Conservation (phyloP, 805 yeast species). For the Spathaspora passalidarum region DNA sequence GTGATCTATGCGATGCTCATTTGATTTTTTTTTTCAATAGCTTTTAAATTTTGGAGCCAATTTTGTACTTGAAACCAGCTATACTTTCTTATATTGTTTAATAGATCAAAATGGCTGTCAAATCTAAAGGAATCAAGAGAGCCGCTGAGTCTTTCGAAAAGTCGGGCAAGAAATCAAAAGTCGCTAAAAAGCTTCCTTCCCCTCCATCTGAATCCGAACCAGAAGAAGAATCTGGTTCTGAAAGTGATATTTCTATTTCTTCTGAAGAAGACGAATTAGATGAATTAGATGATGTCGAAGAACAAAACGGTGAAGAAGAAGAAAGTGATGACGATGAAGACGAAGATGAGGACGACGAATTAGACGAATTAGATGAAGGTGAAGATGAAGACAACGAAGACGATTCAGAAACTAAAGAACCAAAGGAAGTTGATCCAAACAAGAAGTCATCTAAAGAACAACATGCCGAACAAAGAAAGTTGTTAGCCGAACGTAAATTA, state of each 20-base stretch:
- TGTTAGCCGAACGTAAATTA: conserved; percentile 78
- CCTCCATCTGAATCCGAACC: conserved; percentile 13
- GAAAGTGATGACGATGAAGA: conserved; percentile 28
- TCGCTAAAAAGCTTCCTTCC: conserved; percentile 24
- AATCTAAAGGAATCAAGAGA: conserved; percentile 32
- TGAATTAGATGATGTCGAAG: conserved; percentile 24
- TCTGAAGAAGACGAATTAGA: conserved; percentile 20
- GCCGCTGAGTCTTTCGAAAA: conserved; percentile 13
- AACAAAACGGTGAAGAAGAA: conserved; percentile 10
- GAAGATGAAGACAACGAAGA: conserved; percentile 21
- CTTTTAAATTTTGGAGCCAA: conserved; percentile 2
- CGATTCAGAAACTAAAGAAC: conserved; percentile 23
- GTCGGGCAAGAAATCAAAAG: conserved; percentile 26
- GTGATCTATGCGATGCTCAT: conserved; percentile 2
- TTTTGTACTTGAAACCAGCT: neutral
- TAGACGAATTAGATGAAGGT: conserved; percentile 16
- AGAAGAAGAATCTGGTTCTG: conserved; percentile 13
- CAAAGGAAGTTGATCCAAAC: conserved; percentile 33
- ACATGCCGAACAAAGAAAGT: conserved; percentile 79
- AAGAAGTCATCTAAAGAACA: conserved; percentile 58
- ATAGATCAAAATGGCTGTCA: conserved; percentile 15
- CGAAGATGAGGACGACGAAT: conserved; percentile 22
- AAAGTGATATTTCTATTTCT: conserved; percentile 11
- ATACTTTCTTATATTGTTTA: conserved; percentile 5
- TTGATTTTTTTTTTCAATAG: conserved; percentile 1